Conservation (phyloP, 805 yeast species). For the Metschnikowia henanensis region DNA sequence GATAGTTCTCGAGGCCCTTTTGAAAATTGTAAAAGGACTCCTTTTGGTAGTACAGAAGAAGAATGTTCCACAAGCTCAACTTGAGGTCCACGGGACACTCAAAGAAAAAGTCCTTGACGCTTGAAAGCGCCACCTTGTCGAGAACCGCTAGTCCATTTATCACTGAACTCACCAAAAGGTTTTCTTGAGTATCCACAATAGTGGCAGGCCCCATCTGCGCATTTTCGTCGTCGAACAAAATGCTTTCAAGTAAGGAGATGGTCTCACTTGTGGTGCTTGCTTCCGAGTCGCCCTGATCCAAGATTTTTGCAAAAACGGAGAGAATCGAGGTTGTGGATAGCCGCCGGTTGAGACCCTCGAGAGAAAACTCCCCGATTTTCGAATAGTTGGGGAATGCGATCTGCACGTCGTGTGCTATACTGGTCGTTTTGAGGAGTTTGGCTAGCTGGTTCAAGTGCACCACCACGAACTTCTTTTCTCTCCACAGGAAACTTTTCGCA, state of each 20-base stretch:
- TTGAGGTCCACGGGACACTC: conserved; percentile 65
- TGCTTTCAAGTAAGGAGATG: conserved; percentile 43
- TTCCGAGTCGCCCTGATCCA: conserved; percentile 31
- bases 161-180: conserved; percentile 14
- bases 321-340: conserved; percentile 72
- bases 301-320: conserved; percentile 56
- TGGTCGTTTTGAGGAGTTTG: conserved; percentile 8
- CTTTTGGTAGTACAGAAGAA: conserved; percentile 55
- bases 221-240: conserved; percentile 35
- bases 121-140: conserved; percentile 28
- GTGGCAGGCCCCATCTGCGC: background rate
- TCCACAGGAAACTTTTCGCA: conserved; percentile 30
- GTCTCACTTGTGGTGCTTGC: conserved; percentile 31
- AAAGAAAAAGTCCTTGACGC: conserved; percentile 61
- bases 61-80: conserved; percentile 72
- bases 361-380: conserved; percentile 56
- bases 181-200: conserved; percentile 2
- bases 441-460: conserved; percentile 46
- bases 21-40: conserved; percentile 35
- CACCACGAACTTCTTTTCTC: conserved; percentile 28
- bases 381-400: conserved; percentile 58
- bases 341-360: conserved; percentile 53
- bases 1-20: conserved; percentile 51
- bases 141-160: conserved; percentile 15
- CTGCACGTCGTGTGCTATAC: conserved; percentile 16